Percentiles rank a stretch among this genome's conserved stretches.
phyloP scores from a whole-genome alignment of 306 rosid genomes.

The Ormosia emarginata region DNA sequence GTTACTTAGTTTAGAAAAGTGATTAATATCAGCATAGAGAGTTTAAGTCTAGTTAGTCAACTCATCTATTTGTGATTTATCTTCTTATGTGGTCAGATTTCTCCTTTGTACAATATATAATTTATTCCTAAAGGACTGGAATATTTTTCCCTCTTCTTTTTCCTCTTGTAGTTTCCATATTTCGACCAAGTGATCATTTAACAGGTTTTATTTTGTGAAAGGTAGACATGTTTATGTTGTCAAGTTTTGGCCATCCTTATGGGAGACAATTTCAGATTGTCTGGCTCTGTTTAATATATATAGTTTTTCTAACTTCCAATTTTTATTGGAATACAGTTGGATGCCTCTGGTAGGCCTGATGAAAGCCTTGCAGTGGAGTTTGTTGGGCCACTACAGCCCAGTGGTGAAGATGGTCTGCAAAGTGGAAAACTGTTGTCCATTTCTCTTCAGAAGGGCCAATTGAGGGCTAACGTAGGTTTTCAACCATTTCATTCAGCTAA shows the following conservation, averaged over 20 bases:
- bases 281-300: background rate
- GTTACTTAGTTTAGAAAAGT: background rate
- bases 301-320: constrained; percentile 18
- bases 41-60: background rate
- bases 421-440: constrained; percentile 58
- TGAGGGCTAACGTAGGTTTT: constrained; percentile 59
- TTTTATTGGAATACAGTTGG: constrained; percentile 59
- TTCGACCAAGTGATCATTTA: background rate
- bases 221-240: background rate
- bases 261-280: background rate
- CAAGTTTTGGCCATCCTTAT: background rate
- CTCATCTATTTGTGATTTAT: background rate
- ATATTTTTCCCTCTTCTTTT: background rate
- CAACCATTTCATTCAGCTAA: constrained; percentile 74
- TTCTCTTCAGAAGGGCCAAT: constrained; percentile 80
- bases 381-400: constrained; percentile 68
- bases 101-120: background rate
- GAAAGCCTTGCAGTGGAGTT: constrained; percentile 79
- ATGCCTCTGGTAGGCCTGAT: constrained; percentile 86
- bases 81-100: background rate
- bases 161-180: background rate
- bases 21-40: background rate
- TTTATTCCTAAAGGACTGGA: background rate
- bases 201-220: background rate
- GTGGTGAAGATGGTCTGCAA: constrained; percentile 44